These are phyloP conservation scores for Alternaria longipes DNA, from an alignment of 2,329 filamentous ascomycete species.

Conservation along the genomic window DNA sequence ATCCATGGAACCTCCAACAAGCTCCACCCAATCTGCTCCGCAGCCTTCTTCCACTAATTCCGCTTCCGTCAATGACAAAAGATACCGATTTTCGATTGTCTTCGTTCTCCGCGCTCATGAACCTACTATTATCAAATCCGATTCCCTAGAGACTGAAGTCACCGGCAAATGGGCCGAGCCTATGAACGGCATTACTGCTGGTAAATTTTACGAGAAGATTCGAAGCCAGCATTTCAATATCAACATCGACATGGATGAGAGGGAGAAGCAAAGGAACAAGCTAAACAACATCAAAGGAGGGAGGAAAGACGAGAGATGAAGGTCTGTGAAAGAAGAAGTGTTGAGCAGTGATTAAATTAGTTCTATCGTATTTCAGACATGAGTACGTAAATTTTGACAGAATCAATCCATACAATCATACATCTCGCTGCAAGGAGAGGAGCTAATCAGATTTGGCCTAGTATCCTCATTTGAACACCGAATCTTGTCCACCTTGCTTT, in stretches of 20 bases:
- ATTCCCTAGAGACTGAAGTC: slow-evolving; percentile 37
- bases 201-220: slow-evolving; percentile 44
- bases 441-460: background rate
- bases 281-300: slow-evolving; percentile 12
- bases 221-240: slow-evolving; percentile 48
- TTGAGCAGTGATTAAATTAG: background rate
- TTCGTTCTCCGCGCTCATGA: slow-evolving; percentile 50
- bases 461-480: background rate
- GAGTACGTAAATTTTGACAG: background rate
- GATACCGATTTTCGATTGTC: slow-evolving; percentile 48
- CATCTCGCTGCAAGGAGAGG: background rate
- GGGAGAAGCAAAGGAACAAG: slow-evolving; percentile 41
- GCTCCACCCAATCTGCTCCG: too few relatives aligned
- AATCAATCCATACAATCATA: background rate
- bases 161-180: slow-evolving; percentile 41
- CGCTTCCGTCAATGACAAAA: slow-evolving; percentile 3
- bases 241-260: slow-evolving; percentile 45
- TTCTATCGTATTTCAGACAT: background rate
- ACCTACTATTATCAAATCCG: slow-evolving; percentile 35
- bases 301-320: slow-evolving; percentile 32
- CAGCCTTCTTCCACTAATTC: background rate
- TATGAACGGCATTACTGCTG: slow-evolving; percentile 41
- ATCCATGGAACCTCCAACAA: background rate
- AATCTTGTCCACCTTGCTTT: background rate
- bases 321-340: too few relatives aligned